phyloP scores from a whole-genome alignment of 1,139 yeast species.

The Candida gigantensis region DNA sequence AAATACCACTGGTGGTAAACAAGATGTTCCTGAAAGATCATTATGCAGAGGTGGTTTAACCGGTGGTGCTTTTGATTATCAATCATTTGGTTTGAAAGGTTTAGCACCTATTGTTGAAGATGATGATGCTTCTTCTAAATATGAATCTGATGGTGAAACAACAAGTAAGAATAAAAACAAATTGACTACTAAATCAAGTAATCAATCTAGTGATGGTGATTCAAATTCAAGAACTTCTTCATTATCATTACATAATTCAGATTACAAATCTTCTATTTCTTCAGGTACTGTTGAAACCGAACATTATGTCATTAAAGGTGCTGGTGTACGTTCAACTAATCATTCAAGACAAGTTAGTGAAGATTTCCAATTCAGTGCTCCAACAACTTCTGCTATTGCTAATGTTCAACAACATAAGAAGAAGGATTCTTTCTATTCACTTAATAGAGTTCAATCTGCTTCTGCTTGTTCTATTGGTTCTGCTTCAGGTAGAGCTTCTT shows the following conservation, averaged over 20 bases:
- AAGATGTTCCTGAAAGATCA: slow-evolving; percentile 15
- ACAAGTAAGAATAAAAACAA: slow-evolving; percentile 14
- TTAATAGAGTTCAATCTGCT: slow-evolving; percentile 15
- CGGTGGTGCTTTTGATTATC: slow-evolving; percentile 25
- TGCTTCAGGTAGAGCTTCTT: slow-evolving; percentile 31
- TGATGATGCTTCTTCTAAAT: slow-evolving; percentile 37
- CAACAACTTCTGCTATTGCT: background rate
- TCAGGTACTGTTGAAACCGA: slow-evolving; percentile 19
- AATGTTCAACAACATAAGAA: slow-evolving; percentile 5
- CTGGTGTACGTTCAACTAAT: slow-evolving; percentile 10
- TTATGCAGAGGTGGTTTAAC: slow-evolving; percentile 15
- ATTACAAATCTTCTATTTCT: slow-evolving; percentile 30
- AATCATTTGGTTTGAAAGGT: slow-evolving; percentile 36
- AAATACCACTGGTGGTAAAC: slow-evolving; percentile 6
- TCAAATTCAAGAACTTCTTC: slow-evolving; percentile 34
- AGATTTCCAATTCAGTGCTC: slow-evolving; percentile 12
- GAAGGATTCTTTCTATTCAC: slow-evolving; percentile 8
- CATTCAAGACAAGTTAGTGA: slow-evolving; percentile 12
- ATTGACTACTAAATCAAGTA: slow-evolving; percentile 16
- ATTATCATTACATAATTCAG: slow-evolving; percentile 45
- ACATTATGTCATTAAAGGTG: slow-evolving; percentile 6
- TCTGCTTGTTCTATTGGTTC: slow-evolving; percentile 17
- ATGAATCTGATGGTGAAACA: slow-evolving; percentile 34
- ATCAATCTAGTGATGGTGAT: slow-evolving; percentile 6
- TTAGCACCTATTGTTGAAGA: slow-evolving; percentile 45